Evolutionary conservation across 2,329 filamentous ascomycete species (phyloP).

Genomic region (Cercospora sp.): DNA sequence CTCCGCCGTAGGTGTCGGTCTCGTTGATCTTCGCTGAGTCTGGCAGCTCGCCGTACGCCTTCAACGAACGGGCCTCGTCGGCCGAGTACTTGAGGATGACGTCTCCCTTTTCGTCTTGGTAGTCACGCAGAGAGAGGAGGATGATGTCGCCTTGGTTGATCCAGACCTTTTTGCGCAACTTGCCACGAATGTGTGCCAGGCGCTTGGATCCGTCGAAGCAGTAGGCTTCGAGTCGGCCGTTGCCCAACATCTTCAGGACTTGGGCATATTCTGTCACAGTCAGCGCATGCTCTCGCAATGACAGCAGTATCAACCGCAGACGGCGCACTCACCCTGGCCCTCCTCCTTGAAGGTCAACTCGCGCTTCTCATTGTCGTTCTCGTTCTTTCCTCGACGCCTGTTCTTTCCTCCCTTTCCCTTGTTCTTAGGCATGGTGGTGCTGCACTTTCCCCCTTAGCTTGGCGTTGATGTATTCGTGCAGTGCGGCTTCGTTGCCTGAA

Average conservation of each 20-base stretch:
- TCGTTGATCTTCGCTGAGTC: conserved; percentile 99
- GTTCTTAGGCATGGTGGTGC: conserved; percentile 84
- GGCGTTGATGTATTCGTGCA: conserved; percentile 24
- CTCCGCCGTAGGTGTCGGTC: conserved; percentile 89
- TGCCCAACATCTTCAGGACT: conserved; percentile 93
- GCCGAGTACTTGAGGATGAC: conserved; percentile 93
- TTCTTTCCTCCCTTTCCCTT: conserved; percentile 99
- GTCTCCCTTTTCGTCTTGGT: conserved; percentile 91
- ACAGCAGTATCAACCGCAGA: not conserved
- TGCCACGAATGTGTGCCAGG: conserved; percentile 84
- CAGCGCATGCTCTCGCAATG: not conserved
- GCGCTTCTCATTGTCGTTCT: conserved; percentile 96
- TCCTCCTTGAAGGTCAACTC: conserved; percentile 99
- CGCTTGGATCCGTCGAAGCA: conserved; percentile 95
- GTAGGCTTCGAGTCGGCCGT: conserved; percentile 86
- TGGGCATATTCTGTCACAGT: conserved; percentile 67
- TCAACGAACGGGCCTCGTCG: conserved; percentile 91
- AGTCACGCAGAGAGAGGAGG: conserved; percentile 81
- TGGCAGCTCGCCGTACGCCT: conserved; percentile 95
- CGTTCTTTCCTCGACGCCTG: conserved; percentile 83
- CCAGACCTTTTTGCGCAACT: conserved; percentile 99
- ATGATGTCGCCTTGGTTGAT: conserved; percentile 98
- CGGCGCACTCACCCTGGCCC: conserved; percentile 67
- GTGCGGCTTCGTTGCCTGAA: conserved; percentile 33
- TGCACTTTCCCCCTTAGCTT: conserved; percentile 23